Base-by-base conservation (phyloP, 192 early-diverging fungal species). In the Podila epicladia region DNA sequence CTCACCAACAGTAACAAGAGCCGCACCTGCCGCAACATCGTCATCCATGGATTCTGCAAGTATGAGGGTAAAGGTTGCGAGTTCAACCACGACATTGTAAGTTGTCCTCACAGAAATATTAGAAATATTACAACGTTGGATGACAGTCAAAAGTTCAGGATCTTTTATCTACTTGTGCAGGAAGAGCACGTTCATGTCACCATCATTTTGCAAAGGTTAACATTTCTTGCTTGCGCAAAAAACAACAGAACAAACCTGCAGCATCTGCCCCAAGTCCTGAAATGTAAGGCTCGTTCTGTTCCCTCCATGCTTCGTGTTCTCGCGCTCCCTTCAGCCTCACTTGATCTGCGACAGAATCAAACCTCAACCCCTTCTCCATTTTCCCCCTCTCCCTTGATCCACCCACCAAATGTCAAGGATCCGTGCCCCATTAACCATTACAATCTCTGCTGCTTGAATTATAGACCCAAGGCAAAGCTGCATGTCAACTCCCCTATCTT, bases 41-140 rank as follows among this genome's bases (percentile, higher is more conserved):
- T 95, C 55, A 94, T 94, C 72, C 92, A 94, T 85, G 95, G 95
- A 5, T 92, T 86, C 67, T 96, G 95, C 84, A 94, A 95, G 76
- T 94, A 85, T 71, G 94, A 96, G 83, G 85, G 86, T 67, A 90
- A 90, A 62, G 94, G 95, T 5, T 96, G 95, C 82, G 91, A 93
- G 84, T 96, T 93, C 82, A 93, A 89, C 70, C 95, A 96, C 71
- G 91, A 93, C 45, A 68, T 72, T 49, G 93, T 92, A 87, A 79
- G 85, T 67, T 37, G 13, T 33, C 29, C 28, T 20, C 51, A n/a
- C 26, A 57, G 72, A 75, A 17, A 72, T 64, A 33, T 32, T 62
- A 57, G 72, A 75, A 17, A 72, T 64, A 33, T 32, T 62, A 32
- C 41, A 51, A 6, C 24, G 37, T 37, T 71, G 67, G 59, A 49